These are phyloP conservation scores for Zasmidium angulare DNA, from an alignment of 2,329 filamentous ascomycete species.

Conservation along the genomic window DNA sequence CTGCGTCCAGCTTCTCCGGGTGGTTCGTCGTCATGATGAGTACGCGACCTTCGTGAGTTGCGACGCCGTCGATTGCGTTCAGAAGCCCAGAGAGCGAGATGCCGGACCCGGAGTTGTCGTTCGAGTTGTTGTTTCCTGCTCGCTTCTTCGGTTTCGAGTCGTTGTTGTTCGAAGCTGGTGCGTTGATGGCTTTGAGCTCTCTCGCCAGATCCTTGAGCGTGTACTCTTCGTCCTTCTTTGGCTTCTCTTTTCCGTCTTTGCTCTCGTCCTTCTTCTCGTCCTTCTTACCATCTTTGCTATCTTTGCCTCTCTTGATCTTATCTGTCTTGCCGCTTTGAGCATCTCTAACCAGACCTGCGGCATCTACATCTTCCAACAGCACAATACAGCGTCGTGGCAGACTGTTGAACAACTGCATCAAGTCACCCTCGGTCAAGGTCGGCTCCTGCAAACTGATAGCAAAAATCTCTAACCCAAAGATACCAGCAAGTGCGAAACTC, in stretches of 20 bases:
- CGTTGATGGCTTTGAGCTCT: conserved; percentile 27
- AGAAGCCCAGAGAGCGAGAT: conserved; percentile 77
- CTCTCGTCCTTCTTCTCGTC: conserved; percentile 19
- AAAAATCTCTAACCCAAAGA: conserved; percentile 50
- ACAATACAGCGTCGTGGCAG: conserved; percentile 48
- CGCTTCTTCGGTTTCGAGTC: not conserved
- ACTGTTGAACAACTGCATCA: conserved; percentile 44
- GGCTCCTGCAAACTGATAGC: conserved; percentile 60
- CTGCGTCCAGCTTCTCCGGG: conserved; percentile 66
- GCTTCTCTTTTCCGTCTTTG: conserved; percentile 11
- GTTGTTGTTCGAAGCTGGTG: conserved; percentile 7
- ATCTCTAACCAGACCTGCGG: conserved; percentile 44
- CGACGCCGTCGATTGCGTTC: conserved; percentile 81
- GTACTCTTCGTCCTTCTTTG: conserved; percentile 27
- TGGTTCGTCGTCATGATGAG: conserved; percentile 83
- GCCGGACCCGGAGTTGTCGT: conserved; percentile 45
- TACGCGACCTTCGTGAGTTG: conserved; percentile 74
- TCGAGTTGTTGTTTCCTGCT: conserved; percentile 12
- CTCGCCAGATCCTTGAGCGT: conserved; percentile 31
- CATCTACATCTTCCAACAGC: conserved; percentile 50
- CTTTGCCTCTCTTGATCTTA: conserved; percentile 14
- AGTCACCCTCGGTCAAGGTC: conserved; percentile 68
- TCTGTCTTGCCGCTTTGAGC: conserved; percentile 31
- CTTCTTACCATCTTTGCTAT: conserved; percentile 17
- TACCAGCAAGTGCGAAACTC: conserved; percentile 45